Evolutionary conservation across 2,329 filamentous ascomycete genomes (phyloP).

Genomic region (Claviceps fusiformis): DNA sequence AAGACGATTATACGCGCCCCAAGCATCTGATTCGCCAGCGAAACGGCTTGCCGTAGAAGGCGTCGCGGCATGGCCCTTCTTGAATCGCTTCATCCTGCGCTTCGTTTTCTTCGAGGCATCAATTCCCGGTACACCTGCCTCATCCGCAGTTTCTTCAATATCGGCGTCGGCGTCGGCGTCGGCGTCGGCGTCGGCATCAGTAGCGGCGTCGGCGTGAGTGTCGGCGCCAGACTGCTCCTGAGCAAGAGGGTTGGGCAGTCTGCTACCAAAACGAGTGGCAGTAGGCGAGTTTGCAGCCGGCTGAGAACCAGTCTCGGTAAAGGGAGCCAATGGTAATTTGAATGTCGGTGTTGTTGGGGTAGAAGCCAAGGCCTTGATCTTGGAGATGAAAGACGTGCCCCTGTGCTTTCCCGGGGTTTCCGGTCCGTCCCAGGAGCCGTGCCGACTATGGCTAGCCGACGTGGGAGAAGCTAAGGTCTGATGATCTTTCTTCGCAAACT

Average conservation of each 20-base stretch:
- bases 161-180: conserved; percentile 7
- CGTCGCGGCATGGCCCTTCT: conserved; percentile 44
- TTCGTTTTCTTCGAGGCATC: conserved; percentile 36
- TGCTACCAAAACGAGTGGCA: conserved; percentile 27
- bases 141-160: conserved; percentile 58
- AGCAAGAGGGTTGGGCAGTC: conserved; percentile 38
- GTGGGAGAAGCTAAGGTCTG: conserved; percentile 27
- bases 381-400: conserved; percentile 59
- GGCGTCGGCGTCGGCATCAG: conserved; percentile 4
- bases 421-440: conserved; percentile 54
- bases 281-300: conserved; percentile 37
- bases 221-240: conserved; percentile 36
- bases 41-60: conserved; percentile 49
- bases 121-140: conserved; percentile 37
- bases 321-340: conserved; percentile 21
- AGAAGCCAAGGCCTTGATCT: conserved; percentile 59
- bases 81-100: conserved; percentile 46
- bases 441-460: conserved; percentile 38
- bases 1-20: conserved; percentile 30
- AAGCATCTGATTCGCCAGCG: conserved; percentile 26
- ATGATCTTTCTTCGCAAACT: conserved; percentile 51
- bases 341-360: conserved; percentile 33
- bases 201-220: not conserved
- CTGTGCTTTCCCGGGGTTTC: conserved; percentile 45
- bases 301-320: conserved; percentile 21